Percentiles rank a stretch among this genome's conserved stretches.
phyloP scores from a whole-genome alignment of 148 eudicot genomes.

The Hydrangea macrophylla region DNA sequence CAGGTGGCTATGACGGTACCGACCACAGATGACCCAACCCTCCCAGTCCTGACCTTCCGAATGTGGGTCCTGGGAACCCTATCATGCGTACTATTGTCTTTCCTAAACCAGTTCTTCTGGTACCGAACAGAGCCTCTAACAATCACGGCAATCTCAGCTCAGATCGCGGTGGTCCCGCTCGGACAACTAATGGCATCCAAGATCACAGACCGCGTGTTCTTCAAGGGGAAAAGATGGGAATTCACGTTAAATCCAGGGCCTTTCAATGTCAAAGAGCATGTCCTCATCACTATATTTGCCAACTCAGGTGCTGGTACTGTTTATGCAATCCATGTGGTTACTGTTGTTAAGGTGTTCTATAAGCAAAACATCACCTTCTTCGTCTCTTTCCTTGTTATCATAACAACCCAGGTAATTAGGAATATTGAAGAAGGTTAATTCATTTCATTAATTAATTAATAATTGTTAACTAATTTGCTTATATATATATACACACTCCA shows the following conservation, averaged over 20 bases:
- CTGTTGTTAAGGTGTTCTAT: constrained; percentile 83
- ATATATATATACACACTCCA: background rate
- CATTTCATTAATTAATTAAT: background rate
- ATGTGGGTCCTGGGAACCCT: constrained; percentile 86
- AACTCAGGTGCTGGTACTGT: constrained; percentile 92
- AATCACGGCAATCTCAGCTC: constrained; percentile 90
- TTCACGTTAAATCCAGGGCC: constrained; percentile 90
- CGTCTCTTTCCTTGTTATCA: constrained; percentile 71
- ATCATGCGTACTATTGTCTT: constrained; percentile 68
- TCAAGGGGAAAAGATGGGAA: constrained; percentile 61
- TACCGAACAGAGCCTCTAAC: constrained; percentile 77
- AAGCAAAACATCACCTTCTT: constrained; percentile 74
- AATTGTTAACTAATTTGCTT: background rate
- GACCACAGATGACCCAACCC: constrained; percentile 59
- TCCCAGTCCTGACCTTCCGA: constrained; percentile 86
- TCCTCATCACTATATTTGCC: constrained; percentile 88
- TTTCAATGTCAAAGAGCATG: constrained; percentile 90
- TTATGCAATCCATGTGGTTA: constrained; percentile 83
- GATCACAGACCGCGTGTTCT: constrained; percentile 48
- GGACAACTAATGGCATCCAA: constrained; percentile 84
- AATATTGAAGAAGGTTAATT: background rate
- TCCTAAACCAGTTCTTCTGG: constrained; percentile 98
- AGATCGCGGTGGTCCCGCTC: constrained; percentile 85
- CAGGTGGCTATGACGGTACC: constrained; percentile 92
- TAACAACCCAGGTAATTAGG: constrained; percentile 80